phyloP scores from a whole-genome alignment of 768 basidiomycete species.

The Calocera viscosa region DNA sequence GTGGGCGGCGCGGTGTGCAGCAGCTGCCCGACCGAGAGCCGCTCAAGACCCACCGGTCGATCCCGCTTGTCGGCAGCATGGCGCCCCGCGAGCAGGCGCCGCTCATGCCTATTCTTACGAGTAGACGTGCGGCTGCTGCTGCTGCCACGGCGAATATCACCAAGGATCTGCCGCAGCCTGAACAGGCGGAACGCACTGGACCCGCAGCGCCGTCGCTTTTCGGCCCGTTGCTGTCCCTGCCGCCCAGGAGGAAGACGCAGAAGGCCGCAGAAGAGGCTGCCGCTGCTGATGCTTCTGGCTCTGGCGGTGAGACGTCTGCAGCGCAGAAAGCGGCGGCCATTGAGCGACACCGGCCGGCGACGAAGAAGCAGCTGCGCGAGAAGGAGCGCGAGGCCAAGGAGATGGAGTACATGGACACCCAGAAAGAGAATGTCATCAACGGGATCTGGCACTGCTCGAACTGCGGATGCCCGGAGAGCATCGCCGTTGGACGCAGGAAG shows the following conservation, averaged over 20 bases:
- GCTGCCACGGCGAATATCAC: conserved; percentile 1
- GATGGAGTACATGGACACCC: conserved; percentile 68
- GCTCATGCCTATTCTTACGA: conserved; percentile 8
- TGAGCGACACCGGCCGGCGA: conserved; percentile 25
- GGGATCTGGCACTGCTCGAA: conserved; percentile 93
- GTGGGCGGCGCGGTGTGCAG: conserved; percentile 63
- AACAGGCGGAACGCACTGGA: conserved; percentile 10
- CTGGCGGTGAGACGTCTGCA: neutral
- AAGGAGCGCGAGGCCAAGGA: conserved; percentile 73
- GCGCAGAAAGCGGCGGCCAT: neutral
- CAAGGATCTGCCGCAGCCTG: conserved; percentile 13
- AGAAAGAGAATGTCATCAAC: conserved; percentile 67
- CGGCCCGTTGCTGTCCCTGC: neutral
- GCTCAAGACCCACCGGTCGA: conserved; percentile 79
- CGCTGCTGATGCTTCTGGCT: conserved; percentile 6
- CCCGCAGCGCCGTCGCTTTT: conserved; percentile 17
- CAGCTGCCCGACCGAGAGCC: conserved; percentile 82
- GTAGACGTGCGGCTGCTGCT: neutral
- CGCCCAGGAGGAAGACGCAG: neutral
- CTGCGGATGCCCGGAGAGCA: conserved; percentile 78
- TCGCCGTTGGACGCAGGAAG: conserved; percentile 75
- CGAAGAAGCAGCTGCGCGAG: conserved; percentile 57
- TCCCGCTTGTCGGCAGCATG: conserved; percentile 42
- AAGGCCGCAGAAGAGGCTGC: neutral
- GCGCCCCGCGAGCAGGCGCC: conserved; percentile 41